Evolutionary conservation across 2,329 filamentous ascomycete species (phyloP).

Genomic region (Thermochaetoides dissita): DNA sequence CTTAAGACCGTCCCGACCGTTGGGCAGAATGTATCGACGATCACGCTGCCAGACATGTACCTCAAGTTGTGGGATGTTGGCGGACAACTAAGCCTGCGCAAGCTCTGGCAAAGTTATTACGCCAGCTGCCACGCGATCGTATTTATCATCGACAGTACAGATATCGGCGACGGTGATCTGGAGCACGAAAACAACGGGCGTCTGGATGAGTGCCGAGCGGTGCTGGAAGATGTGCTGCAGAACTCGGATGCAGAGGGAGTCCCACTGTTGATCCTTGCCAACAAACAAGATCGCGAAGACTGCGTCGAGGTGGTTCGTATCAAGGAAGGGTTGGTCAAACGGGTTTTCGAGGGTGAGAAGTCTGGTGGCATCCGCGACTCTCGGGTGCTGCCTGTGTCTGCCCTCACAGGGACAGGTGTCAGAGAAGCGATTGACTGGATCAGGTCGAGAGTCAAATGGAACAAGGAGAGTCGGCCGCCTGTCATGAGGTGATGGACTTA

Average conservation of each 20-base stretch:
- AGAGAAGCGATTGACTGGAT: conserved; percentile 96
- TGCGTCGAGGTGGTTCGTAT: conserved; percentile 95
- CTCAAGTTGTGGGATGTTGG: conserved; percentile 98
- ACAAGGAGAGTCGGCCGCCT: conserved; percentile 82
- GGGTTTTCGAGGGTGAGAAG: conserved; percentile 90
- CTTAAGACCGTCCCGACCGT: conserved; percentile 89
- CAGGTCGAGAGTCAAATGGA: conserved; percentile 83
- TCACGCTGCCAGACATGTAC: conserved; percentile 86
- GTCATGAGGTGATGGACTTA: conserved; percentile 60
- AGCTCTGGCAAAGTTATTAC: conserved; percentile 95
- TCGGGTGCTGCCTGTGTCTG: conserved; percentile 78
- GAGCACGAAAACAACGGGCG: conserved; percentile 39
- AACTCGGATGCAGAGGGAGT: conserved; percentile 82
- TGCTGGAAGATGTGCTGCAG: conserved; percentile 80
- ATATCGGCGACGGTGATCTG: conserved; percentile 73
- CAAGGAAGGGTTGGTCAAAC: conserved; percentile 90
- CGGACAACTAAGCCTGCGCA: conserved; percentile 76
- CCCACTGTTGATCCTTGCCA: conserved; percentile 80
- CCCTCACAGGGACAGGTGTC: conserved; percentile 77
- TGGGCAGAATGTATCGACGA: conserved; percentile 89
- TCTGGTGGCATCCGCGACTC: conserved; percentile 76
- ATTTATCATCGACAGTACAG: conserved; percentile 91
- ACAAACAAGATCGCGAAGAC: conserved; percentile 96
- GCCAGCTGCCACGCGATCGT: conserved; percentile 88
- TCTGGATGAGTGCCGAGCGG: conserved; percentile 75